Evolutionary conservation across 768 basidiomycete species (phyloP), one percentile per base, ranked within the genome.

Genomic region (Amanita molliuscula): DNA sequence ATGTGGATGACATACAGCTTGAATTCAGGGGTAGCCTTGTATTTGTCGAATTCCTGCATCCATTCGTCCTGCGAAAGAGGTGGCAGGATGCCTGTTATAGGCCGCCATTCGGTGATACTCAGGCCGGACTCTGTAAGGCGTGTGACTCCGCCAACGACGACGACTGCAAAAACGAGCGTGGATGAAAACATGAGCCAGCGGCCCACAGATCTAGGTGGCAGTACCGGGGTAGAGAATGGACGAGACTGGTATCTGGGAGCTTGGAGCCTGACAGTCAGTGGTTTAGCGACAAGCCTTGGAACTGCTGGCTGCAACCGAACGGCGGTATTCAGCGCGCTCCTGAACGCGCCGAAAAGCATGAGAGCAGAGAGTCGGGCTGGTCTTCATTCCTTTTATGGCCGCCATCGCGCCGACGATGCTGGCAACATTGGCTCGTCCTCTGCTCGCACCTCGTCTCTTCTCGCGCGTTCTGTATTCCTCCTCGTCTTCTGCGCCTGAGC

Each of bases 101-200:
- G 93, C 46, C 78, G 76, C 96, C 96, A 99, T 74, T 99, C 96
- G 20, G 93, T 96, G 64, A 99, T 99, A 63, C 91, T 94, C 53
- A 99, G 71, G 11, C 96, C 96, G 13, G 92, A 95, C 67, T 99
- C 96, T 1, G 96, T 99, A 52, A 99, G 77, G 37, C 96, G 85
- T 2, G 96, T 99, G 52, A 99, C 78, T 7, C 95, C 96, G 25
- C 96, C 96, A 4, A 99, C 88, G 47, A 98, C 84, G 58, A 98
- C 82, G 61, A 99, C 89, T 16, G 82, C 84, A 56, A 98, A 85
- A 20, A 95, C 91, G 28, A 99, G 71, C 4, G 78, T 79, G 0
- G 92, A 87, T 13, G 91, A 94, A 45, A 77, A 62, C 59, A 94
- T 74, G 15, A 99, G 78, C 92, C 95, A 97, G 52, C 76, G 72